Base-by-base conservation (phyloP, 208 protist genomes). In the Endotrypanum monterogeii region DNA sequence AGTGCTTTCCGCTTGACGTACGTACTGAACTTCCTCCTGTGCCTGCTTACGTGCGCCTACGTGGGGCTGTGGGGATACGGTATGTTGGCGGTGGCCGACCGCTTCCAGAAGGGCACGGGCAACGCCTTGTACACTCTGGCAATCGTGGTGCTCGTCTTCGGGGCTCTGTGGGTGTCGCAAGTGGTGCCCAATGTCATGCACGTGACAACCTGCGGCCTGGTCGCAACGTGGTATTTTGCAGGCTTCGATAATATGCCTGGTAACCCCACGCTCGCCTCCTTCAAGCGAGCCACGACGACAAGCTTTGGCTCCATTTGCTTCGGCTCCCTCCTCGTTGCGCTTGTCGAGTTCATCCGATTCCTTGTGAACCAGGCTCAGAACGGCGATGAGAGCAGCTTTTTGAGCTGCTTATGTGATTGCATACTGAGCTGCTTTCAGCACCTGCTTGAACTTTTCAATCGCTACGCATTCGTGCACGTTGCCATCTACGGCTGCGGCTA, bases 251-350 rank as follows among this genome's bases (percentile, higher is more conserved):
- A 85, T 66, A 92, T 92, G 86, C 92, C 92, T 16, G 71, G 62
- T 25, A 88, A 92, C 73, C 90, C 93, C 7, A 93, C 92, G 28
- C 2, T 91, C 7, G 80, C 82, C 30, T 89, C 91, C 16, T 89
- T 97, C 48, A 87, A 84, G 65, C 84, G 95, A 2, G 87, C 92
- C n/a, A 73, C 70, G 20, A 96, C 92, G 14, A 96, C 89, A 16
- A 94, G 86, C 71, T 91, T 98, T 52, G 95, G 95, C 55, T 93
- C 90, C 73, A 95, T 98, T 73, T 98, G 95, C 83, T 97, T 98
- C 71, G 95, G 95, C 50, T 96, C 89, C 25, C 89, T 97, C 70
- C 61, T 98, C 67, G 95, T 98, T 20, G 95, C 95, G 3, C 56
- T 95, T 52, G 83, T 98, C 16, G 83, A 94, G 70, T 84, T 94